Percentiles rank a stretch among this genome's conserved stretches.
These are phyloP conservation scores for Colletotrichum sp. DNA, from an alignment of 2,329 filamentous ascomycete genomes.

Conservation along the genomic window DNA sequence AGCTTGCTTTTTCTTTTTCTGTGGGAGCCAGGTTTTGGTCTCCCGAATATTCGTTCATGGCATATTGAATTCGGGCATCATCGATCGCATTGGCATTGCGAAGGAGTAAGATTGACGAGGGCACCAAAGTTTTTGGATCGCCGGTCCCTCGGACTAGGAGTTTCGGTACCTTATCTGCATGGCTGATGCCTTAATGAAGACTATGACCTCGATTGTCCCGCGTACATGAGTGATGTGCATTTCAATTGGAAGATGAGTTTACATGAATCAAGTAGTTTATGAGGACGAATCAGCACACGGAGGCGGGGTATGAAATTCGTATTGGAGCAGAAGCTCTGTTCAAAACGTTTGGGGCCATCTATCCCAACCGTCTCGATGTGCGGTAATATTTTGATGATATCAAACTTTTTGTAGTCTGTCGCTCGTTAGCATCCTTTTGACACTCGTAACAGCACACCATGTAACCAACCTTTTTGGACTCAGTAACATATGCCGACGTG, in stretches of 20 bases:
- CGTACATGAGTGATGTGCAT: background rate
- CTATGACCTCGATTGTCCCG: background rate
- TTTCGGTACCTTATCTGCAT: slow-evolving; percentile 6
- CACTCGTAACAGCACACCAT: background rate
- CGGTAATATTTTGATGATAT: background rate
- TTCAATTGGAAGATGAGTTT: background rate
- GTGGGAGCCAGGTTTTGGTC: background rate
- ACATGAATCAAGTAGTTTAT: background rate
- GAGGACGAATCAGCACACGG: background rate
- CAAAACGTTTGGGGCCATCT: background rate
- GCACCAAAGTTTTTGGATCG: slow-evolving; percentile 2
- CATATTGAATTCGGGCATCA: background rate
- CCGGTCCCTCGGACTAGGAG: background rate
- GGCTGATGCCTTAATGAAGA: slow-evolving; percentile 11
- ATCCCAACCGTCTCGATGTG: background rate
- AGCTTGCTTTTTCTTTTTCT: background rate
- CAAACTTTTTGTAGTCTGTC: background rate
- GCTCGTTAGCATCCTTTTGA: background rate
- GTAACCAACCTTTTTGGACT: slow-evolving; percentile 9
- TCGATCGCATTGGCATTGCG: slow-evolving; percentile 1
- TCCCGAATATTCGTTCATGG: background rate
- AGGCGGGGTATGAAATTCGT: background rate
- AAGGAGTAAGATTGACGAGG: slow-evolving; percentile 6
- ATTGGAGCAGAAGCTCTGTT: background rate
- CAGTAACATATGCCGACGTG: slow-evolving; percentile 13